phyloP scores from a whole-genome alignment of 2,329 filamentous ascomycete genomes.

The Aspergillus fijiensis region DNA sequence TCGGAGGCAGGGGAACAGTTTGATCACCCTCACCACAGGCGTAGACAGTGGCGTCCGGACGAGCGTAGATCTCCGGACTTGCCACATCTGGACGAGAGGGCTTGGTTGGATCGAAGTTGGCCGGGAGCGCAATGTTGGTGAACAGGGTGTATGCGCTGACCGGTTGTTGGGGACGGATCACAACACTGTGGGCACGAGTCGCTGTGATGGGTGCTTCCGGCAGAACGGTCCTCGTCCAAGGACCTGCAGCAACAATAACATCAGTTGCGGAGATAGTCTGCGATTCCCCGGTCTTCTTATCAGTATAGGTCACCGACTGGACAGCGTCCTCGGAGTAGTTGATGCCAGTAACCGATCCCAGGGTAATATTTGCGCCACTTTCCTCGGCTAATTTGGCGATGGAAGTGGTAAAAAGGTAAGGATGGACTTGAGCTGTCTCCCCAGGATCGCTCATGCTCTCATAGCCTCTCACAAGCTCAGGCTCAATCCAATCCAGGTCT shows the following conservation, averaged over 20 bases:
- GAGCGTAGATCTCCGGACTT: constrained; percentile 89
- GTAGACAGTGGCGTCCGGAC: constrained; percentile 86
- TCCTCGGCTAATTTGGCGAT: constrained; percentile 76
- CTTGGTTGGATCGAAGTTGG: constrained; percentile 54
- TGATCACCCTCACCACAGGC: constrained; percentile 89
- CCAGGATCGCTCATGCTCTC: constrained; percentile 77
- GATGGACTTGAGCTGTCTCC: constrained; percentile 92
- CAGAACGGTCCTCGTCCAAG: constrained; percentile 58
- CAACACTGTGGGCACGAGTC: constrained; percentile 63
- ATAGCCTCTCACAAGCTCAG: constrained; percentile 66
- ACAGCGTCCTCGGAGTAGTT: constrained; percentile 55
- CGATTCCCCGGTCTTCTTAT: constrained; percentile 51
- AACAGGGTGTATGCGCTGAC: constrained; percentile 60
- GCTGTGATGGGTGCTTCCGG: constrained; percentile 58
- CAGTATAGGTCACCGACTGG: constrained; percentile 62
- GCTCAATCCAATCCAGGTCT: constrained; percentile 82
- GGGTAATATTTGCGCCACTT: constrained; percentile 65
- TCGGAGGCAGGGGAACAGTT: constrained; percentile 69
- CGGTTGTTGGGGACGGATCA: constrained; percentile 56
- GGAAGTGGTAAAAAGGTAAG: constrained; percentile 80
- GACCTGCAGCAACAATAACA: constrained; percentile 61
- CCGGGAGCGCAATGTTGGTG: constrained; percentile 76
- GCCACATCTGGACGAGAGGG: constrained; percentile 60
- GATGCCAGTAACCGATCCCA: constrained; percentile 69
- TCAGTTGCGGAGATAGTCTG: constrained; percentile 58